Conservation (phyloP, 768 basidiomycete species). For the Auriscalpium orientale region DNA sequence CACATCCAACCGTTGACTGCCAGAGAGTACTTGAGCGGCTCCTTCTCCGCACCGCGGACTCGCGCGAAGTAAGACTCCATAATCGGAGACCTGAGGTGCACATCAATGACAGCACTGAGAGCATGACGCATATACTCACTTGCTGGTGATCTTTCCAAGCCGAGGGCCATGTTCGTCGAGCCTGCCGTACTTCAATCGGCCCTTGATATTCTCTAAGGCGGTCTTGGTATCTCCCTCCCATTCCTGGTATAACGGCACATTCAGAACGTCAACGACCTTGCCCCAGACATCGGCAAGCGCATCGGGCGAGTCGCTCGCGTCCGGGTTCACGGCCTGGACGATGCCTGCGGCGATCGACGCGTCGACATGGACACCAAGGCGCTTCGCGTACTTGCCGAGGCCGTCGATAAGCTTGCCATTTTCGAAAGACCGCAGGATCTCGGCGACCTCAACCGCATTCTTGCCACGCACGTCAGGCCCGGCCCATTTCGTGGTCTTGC, state of each 20-base stretch:
- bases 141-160: conserved; percentile 66
- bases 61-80: conserved; percentile 93
- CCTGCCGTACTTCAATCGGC: conserved; percentile 72
- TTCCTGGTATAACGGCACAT: conserved; percentile 80
- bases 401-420: conserved; percentile 39
- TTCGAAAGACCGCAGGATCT: conserved; percentile 45
- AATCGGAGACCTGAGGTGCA: conserved; percentile 56
- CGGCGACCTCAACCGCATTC: conserved; percentile 56
- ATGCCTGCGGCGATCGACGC: conserved; percentile 64
- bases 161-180: conserved; percentile 80
- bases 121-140: conserved; percentile 39
- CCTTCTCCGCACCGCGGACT: conserved; percentile 42
- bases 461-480: conserved; percentile 54
- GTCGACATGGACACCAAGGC: conserved; percentile 63
- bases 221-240: conserved; percentile 78
- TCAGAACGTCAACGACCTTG: conserved; percentile 75
- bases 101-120: conserved; percentile 1
- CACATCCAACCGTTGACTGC: conserved; percentile 99
- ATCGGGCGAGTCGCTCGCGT: conserved; percentile 22
- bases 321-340: conserved; percentile 55
- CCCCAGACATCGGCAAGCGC: conserved; percentile 67
- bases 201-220: conserved; percentile 68
- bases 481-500: conserved; percentile 47
- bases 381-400: conserved; percentile 50
- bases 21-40: conserved; percentile 57